These are phyloP conservation scores for Salix arbutifolia DNA, from an alignment of 345 rosid species.

Conservation along the genomic window DNA sequence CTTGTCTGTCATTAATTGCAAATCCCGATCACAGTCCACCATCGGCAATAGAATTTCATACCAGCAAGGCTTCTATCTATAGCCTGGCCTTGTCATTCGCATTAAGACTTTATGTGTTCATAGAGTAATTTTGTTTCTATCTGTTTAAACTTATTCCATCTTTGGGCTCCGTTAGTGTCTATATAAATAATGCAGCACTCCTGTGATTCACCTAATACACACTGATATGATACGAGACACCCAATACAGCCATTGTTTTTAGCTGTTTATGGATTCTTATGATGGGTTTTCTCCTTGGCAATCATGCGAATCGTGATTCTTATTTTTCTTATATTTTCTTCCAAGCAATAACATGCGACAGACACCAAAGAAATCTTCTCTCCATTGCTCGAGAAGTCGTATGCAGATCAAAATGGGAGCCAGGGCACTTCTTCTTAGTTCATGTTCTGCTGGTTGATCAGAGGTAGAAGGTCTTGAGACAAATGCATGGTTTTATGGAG, in stretches of 20 bases:
- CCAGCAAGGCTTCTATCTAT: background rate
- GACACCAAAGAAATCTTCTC: too few relatives aligned
- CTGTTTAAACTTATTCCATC: background rate
- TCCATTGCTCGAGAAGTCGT: too few relatives aligned
- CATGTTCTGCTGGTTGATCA: too few relatives aligned
- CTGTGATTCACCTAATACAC: too few relatives aligned
- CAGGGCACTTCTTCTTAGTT: too few relatives aligned
- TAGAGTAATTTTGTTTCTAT: slow-evolving; percentile 1
- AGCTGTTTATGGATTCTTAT: background rate
- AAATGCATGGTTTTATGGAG: too few relatives aligned
- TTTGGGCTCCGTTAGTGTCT: too few relatives aligned
- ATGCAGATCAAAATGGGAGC: too few relatives aligned
- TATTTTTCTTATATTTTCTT: background rate
- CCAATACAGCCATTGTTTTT: background rate
- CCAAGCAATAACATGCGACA: background rate
- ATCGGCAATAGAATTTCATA: background rate
- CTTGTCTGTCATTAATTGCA: slow-evolving; percentile 15
- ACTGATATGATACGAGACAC: background rate
- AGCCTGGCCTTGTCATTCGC: slow-evolving; percentile 6
- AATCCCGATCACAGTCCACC: slow-evolving; percentile 38
- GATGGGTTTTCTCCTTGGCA: too few relatives aligned
- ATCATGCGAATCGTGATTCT: background rate
- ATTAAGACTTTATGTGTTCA: background rate
- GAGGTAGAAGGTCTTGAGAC: too few relatives aligned
- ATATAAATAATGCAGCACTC: too few relatives aligned